Conservation (phyloP, 306 rosid species). For the Casuarina cunninghamiana region DNA sequence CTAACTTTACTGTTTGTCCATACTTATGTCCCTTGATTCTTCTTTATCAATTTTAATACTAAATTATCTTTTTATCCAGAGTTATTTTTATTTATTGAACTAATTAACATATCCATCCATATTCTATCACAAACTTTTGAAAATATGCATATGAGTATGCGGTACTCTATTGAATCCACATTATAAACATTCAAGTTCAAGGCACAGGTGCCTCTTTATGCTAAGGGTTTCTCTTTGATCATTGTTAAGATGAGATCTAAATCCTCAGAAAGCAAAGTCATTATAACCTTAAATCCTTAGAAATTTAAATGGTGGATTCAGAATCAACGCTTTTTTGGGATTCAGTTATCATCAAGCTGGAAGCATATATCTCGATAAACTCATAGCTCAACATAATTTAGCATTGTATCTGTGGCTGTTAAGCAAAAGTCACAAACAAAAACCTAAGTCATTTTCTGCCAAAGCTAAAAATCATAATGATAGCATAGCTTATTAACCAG, state of each 20-base stretch:
- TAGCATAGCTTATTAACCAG: no score
- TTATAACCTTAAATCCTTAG: not conserved
- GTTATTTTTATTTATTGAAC: not conserved
- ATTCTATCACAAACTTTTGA: not conserved
- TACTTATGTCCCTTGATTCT: no score
- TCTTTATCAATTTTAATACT: no score
- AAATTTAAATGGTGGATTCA: not conserved
- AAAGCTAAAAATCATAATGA: no score
- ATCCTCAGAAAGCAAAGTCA: not conserved
- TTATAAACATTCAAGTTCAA: not conserved
- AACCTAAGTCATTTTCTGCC: no score
- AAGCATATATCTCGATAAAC: not conserved
- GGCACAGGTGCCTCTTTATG: not conserved
- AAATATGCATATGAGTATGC: not conserved
- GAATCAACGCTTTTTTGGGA: not conserved
- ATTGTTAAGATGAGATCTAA: not conserved
- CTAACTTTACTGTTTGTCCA: no score
- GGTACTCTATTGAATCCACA: not conserved
- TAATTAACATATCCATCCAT: not conserved
- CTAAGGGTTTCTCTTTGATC: not conserved
- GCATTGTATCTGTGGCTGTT: no score
- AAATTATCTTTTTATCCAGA: no score
- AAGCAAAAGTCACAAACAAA: no score
- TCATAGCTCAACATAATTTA: not conserved
- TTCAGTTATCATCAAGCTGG: not conserved